Conservation (phyloP, 805 yeast genomes). For the Suhomyces xylopsoci region DNA sequence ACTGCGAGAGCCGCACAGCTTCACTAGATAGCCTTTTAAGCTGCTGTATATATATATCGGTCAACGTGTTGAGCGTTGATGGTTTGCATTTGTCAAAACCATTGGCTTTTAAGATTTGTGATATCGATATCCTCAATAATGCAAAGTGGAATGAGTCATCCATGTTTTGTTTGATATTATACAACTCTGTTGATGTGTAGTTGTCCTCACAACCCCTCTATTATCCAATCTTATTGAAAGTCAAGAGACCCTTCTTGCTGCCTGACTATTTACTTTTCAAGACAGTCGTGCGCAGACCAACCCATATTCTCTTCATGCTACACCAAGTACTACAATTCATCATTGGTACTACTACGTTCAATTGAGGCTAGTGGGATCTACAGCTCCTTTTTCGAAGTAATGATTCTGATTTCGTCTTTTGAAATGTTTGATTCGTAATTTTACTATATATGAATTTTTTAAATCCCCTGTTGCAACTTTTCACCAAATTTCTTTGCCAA, state of each 20-base stretch:
- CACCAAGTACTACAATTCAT: background rate
- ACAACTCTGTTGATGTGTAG: constrained; percentile 14
- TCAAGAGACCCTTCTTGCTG: background rate
- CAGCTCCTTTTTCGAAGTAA: background rate
- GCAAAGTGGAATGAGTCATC: constrained; percentile 41
- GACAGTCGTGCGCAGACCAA: constrained; percentile 1
- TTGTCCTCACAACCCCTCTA: background rate
- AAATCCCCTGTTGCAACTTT: constrained; percentile 46
- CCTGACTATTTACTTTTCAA: background rate
- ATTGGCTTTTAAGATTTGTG: constrained; percentile 65
- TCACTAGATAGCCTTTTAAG: constrained; percentile 52
- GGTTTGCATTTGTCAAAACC: constrained; percentile 84
- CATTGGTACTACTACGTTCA: background rate
- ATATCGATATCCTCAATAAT: constrained; percentile 37
- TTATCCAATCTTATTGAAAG: background rate
- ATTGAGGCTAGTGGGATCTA: background rate
- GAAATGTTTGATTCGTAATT: background rate
- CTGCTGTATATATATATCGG: constrained; percentile 71
- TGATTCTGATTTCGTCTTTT: background rate
- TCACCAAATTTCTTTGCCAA: constrained; percentile 72
- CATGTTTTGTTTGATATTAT: constrained; percentile 16
- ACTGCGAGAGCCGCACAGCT: constrained; percentile 47
- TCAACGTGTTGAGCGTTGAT: constrained; percentile 65
- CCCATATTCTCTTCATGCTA: background rate
- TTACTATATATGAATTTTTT: constrained; percentile 1